Percentiles rank a stretch among this genome's conserved stretches.
Evolutionary conservation across 495 filamentous ascomycete genomes (phyloP).

Genomic region (Neurospora sp.): DNA sequence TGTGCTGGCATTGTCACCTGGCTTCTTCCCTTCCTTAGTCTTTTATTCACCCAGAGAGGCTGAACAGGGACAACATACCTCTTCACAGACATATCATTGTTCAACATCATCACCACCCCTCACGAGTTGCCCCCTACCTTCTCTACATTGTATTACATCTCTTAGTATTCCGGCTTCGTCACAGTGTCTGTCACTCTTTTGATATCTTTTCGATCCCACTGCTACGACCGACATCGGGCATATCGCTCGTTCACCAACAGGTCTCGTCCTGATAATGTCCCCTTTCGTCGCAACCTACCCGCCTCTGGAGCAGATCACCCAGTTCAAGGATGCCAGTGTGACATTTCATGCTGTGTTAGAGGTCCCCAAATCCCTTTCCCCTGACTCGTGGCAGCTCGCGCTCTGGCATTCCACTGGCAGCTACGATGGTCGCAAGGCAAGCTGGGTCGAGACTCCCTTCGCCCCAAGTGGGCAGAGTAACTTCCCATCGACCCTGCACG

Average conservation of each 20-base stretch:
- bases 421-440: slow-evolving; percentile 1
- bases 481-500: slow-evolving; percentile 29
- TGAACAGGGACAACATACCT: not conserved
- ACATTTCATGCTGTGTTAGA: slow-evolving; percentile 65
- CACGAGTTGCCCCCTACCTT: not conserved
- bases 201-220: not conserved
- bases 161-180: not conserved
- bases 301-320: slow-evolving; percentile 59
- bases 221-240: not conserved
- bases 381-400: slow-evolving; percentile 58
- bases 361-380: slow-evolving; percentile 41
- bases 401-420: slow-evolving; percentile 62
- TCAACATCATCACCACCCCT: not conserved
- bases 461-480: slow-evolving; percentile 26
- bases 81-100: not conserved
- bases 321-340: slow-evolving; percentile 40
- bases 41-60: not conserved
- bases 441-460: slow-evolving; percentile 42
- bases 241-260: not conserved
- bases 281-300: slow-evolving; percentile 43
- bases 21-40: not conserved
- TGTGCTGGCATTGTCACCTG: not conserved
- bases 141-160: not conserved
- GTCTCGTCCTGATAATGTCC: slow-evolving; percentile 11
- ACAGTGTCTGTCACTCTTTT: not conserved